Conservation (phyloP, 2,329 filamentous ascomycete genomes). For the Pseudogymnoascus sp. region DNA sequence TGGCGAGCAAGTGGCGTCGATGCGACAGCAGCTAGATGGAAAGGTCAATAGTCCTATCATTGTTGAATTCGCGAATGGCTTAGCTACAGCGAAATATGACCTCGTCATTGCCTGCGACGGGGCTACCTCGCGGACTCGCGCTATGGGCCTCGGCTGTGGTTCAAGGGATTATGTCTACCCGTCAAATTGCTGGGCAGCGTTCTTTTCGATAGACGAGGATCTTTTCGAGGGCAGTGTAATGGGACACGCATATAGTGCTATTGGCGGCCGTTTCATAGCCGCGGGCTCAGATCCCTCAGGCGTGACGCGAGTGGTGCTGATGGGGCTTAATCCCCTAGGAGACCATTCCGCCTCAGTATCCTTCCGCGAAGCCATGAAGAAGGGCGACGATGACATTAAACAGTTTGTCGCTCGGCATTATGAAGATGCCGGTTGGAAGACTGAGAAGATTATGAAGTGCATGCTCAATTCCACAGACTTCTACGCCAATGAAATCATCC, state of each 20-base stretch:
- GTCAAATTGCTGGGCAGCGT: slow-evolving; percentile 35
- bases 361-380: slow-evolving; percentile 35
- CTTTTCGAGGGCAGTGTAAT: slow-evolving; percentile 33
- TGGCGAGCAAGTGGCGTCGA: slow-evolving; percentile 32
- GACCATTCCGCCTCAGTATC: slow-evolving; percentile 22
- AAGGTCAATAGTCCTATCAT: slow-evolving; percentile 22
- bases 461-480: slow-evolving; percentile 33
- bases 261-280: slow-evolving; percentile 33
- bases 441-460: slow-evolving; percentile 30
- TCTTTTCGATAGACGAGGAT: slow-evolving; percentile 35
- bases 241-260: slow-evolving; percentile 31
- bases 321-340: slow-evolving; percentile 31
- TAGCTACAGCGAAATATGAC: slow-evolving; percentile 34
- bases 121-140: slow-evolving; percentile 39
- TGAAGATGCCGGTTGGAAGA: slow-evolving; percentile 36
- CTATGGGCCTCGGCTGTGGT: slow-evolving; percentile 35
- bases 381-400: slow-evolving; percentile 32
- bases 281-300: slow-evolving; percentile 30
- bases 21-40: slow-evolving; percentile 27
- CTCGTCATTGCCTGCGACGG: slow-evolving; percentile 45
- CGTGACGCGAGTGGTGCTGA: slow-evolving; percentile 28
- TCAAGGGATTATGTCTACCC: slow-evolving; percentile 33
- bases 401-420: slow-evolving; percentile 26
- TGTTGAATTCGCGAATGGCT: slow-evolving; percentile 36
- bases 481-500: slow-evolving; percentile 33